Evolutionary conservation across 139 green algal genomes (phyloP).

Genomic region (Auxenochlorella pyrenoidosa): DNA sequence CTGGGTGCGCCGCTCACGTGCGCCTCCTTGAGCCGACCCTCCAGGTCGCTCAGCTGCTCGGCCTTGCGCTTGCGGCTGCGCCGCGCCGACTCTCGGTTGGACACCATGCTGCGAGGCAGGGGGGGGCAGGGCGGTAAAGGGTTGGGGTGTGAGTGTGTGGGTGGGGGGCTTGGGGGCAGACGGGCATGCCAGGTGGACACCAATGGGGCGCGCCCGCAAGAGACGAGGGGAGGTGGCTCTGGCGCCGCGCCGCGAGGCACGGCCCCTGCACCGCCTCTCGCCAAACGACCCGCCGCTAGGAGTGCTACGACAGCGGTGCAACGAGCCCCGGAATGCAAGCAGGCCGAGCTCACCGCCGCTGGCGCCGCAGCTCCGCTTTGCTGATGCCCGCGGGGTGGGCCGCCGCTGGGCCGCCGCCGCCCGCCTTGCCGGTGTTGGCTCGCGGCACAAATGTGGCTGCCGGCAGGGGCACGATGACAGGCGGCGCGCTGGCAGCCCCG

Average conservation of each 20-base stretch:
- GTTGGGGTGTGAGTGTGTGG: background rate
- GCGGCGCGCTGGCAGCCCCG: background rate
- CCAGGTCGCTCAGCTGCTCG: slow-evolving; percentile 80
- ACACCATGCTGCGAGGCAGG: background rate
- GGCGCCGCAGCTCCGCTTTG: slow-evolving; percentile 6
- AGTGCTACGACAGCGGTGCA: no score
- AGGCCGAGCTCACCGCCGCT: background rate
- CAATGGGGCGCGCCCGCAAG: no score
- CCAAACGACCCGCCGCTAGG: no score
- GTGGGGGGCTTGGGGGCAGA: no score
- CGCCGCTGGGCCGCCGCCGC: background rate
- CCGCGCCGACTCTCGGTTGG: slow-evolving; percentile 86
- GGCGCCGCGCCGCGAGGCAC: no score
- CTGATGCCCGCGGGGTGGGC: background rate
- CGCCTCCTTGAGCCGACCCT: slow-evolving; percentile 57
- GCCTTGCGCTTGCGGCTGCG: slow-evolving; percentile 84
- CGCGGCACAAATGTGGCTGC: background rate
- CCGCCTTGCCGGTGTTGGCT: background rate
- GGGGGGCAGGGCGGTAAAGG: background rate
- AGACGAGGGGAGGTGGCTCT: no score
- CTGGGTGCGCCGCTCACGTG: slow-evolving; percentile 10
- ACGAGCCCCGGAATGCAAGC: no score
- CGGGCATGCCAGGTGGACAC: no score
- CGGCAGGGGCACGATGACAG: background rate
- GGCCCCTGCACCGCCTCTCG: no score